Conservation (phyloP, 2,329 filamentous ascomycete genomes). For the Alternaria brassicicola region DNA sequence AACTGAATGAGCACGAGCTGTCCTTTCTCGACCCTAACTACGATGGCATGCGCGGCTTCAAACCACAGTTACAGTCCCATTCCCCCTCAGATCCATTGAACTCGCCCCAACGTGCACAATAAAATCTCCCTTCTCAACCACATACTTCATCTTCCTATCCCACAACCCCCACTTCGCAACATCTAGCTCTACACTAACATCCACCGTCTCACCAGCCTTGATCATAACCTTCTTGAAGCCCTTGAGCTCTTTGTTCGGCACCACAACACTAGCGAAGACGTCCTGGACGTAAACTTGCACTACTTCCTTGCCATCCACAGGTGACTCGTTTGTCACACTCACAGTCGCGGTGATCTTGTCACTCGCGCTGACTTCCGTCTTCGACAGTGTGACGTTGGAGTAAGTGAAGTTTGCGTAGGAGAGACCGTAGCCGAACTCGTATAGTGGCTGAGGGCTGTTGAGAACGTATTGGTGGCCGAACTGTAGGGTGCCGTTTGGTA, state of each 20-base stretch:
- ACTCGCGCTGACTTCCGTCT: constrained; percentile 54
- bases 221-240: constrained; percentile 71
- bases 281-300: constrained; percentile 72
- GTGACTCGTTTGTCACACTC: constrained; percentile 65
- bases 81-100: constrained; percentile 62
- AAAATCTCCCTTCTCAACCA: constrained; percentile 75
- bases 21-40: not conserved
- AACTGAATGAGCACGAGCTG: not conserved
- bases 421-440: constrained; percentile 70
- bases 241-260: constrained; percentile 68
- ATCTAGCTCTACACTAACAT: constrained; percentile 58
- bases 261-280: constrained; percentile 65
- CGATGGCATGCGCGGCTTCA: not conserved
- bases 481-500: constrained; percentile 64
- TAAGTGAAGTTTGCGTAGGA: constrained; percentile 71
- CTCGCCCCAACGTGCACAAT: constrained; percentile 64
- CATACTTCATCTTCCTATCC: constrained; percentile 69
- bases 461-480: constrained; percentile 72
- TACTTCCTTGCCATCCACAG: constrained; percentile 67
- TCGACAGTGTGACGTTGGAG: constrained; percentile 59
- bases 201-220: constrained; percentile 64
- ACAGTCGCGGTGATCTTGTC: constrained; percentile 66
- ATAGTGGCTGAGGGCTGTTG: constrained; percentile 64
- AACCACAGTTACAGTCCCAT: constrained; percentile 62
- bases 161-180: constrained; percentile 62